phyloP scores from a whole-genome alignment of 73 alveolate species.

The Tetrahymena malaccensis region DNA sequence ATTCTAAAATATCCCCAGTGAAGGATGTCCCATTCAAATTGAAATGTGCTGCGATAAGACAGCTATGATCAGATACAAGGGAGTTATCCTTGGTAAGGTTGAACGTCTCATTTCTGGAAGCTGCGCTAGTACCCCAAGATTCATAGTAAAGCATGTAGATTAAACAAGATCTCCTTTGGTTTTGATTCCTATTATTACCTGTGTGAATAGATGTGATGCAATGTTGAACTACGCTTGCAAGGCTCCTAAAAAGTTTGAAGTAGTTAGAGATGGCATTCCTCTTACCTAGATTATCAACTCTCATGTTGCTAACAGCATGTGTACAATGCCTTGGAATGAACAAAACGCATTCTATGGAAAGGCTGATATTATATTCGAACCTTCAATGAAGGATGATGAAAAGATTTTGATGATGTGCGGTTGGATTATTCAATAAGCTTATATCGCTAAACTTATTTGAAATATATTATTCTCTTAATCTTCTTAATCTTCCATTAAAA shows the following conservation, averaged over 20 bases:
- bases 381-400: neutral
- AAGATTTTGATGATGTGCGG: neutral
- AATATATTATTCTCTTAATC: no score
- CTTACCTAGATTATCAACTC: neutral
- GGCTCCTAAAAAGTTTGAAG: neutral
- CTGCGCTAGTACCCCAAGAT: neutral
- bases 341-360: neutral
- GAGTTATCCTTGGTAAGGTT: neutral
- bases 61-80: neutral
- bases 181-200: neutral
- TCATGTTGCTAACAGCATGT: neutral
- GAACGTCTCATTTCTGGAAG: neutral
- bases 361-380: neutral
- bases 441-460: neutral
- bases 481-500: neutral
- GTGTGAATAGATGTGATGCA: neutral
- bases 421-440: neutral
- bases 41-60: neutral
- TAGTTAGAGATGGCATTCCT: neutral
- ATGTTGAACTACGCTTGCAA: neutral
- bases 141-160: neutral
- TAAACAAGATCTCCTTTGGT: neutral
- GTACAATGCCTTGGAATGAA: neutral
- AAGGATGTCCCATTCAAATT: neutral
- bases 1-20: neutral